Conservation (phyloP, 768 basidiomycete species). For the Tylopilus vinaceipallidus region DNA sequence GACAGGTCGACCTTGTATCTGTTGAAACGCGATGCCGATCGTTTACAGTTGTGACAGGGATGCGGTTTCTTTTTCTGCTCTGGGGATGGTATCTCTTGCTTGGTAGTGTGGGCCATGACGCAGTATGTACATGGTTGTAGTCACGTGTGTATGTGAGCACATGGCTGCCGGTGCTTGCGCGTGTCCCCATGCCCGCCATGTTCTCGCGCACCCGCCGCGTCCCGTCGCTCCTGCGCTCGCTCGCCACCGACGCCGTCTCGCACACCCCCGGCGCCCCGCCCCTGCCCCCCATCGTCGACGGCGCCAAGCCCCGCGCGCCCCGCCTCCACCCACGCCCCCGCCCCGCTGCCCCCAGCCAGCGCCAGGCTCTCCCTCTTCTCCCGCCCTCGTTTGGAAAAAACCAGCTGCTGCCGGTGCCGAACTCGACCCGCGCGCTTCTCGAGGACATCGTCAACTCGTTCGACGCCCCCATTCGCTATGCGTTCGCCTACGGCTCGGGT, state of each 20-base stretch:
- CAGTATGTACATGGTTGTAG: neutral
- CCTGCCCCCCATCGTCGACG: conserved; percentile 30
- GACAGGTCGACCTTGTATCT: conserved; percentile 7
- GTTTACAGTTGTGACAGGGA: conserved; percentile 12
- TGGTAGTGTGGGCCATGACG: too few species aligned
- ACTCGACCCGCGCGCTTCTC: conserved; percentile 75
- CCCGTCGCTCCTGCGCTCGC: conserved; percentile 17
- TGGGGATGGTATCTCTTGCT: conserved; percentile 8
- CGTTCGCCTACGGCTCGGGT: conserved; percentile 96
- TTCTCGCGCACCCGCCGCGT: conserved; percentile 20
- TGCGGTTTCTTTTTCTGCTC: too few species aligned
- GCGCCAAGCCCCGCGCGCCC: conserved; percentile 30
- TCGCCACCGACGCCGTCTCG: conserved; percentile 29
- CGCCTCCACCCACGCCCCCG: conserved; percentile 46
- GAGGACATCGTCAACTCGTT: conserved; percentile 80
- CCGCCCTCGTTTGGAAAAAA: conserved; percentile 77
- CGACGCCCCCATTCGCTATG: conserved; percentile 91
- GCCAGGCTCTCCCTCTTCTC: conserved; percentile 47
- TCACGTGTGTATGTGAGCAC: conserved; percentile 18
- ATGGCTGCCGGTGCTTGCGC: too few species aligned
- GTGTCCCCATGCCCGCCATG: too few species aligned
- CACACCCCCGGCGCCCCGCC: conserved; percentile 29
- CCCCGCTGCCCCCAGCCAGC: conserved; percentile 24
- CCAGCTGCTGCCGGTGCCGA: conserved; percentile 76
- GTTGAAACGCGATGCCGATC: conserved; percentile 18